Percentiles rank a stretch among this genome's conserved stretches.
Evolutionary conservation across 1,139 yeast genomes (phyloP).

Genomic region (Yamadazyma atlantica): DNA sequence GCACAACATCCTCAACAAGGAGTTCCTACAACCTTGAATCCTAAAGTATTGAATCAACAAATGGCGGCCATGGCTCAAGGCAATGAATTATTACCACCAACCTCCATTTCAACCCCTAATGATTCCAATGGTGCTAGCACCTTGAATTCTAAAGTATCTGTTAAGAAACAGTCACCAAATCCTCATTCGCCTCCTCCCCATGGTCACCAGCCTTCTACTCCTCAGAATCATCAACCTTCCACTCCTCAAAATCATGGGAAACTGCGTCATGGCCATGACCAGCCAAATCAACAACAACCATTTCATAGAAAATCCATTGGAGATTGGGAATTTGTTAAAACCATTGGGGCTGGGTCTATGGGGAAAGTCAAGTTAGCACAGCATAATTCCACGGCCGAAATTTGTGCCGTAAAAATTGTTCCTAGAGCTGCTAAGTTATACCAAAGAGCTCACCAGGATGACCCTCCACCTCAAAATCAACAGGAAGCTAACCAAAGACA

Average conservation of each 20-base stretch:
- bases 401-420: slow-evolving; percentile 84
- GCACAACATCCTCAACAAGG: background rate
- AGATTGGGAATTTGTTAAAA: slow-evolving; percentile 94
- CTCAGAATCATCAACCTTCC: slow-evolving; percentile 6
- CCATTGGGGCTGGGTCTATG: slow-evolving; percentile 98
- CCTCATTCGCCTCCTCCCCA: background rate
- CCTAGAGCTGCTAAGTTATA: slow-evolving; percentile 77
- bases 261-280: slow-evolving; percentile 6
- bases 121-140: slow-evolving; percentile 17
- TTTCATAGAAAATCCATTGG: slow-evolving; percentile 89
- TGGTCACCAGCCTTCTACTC: too few species aligned
- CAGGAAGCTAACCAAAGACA: slow-evolving; percentile 61
- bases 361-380: slow-evolving; percentile 96
- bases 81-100: slow-evolving; percentile 25
- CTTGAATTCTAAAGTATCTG: slow-evolving; percentile 10
- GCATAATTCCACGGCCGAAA: slow-evolving; percentile 76
- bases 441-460: slow-evolving; percentile 73
- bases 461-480: slow-evolving; percentile 58
- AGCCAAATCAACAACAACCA: slow-evolving; percentile 38
- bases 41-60: slow-evolving; percentile 9
- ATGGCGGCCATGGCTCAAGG: background rate
- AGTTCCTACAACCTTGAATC: slow-evolving; percentile 10
- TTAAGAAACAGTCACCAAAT: slow-evolving; percentile 4
- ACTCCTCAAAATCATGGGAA: slow-evolving; percentile 6
- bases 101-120: slow-evolving; percentile 18